Evolutionary conservation across 192 early-diverging fungal genomes (phyloP).

Genomic region (Geranomyces variabilis): DNA sequence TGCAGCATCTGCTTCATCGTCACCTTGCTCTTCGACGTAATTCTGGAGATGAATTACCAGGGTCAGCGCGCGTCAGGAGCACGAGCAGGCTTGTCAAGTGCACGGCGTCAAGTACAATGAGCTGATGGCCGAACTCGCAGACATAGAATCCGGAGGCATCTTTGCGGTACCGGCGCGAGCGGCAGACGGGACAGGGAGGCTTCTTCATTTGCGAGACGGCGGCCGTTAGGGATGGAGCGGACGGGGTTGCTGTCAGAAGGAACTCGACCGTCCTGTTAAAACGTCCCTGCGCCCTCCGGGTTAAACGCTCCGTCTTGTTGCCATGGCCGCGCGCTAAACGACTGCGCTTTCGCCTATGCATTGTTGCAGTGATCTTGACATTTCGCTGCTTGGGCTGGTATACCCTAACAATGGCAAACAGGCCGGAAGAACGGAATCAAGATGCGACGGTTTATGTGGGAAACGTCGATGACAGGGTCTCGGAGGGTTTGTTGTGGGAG

Average conservation of each 20-base stretch:
- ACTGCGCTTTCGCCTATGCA: too few species aligned
- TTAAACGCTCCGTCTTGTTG: too few species aligned
- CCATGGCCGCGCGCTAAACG: too few species aligned
- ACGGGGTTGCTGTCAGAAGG: too few species aligned
- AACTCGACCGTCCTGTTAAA: too few species aligned
- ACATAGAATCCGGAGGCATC: conserved; percentile 33
- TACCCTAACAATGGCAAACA: conserved; percentile 21
- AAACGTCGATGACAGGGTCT: conserved; percentile 92
- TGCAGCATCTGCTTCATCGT: conserved; percentile 25
- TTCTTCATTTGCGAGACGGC: conserved; percentile 21
- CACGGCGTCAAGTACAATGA: conserved; percentile 13
- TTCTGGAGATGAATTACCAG: not conserved
- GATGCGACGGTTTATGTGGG: conserved; percentile 97
- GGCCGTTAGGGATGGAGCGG: too few species aligned
- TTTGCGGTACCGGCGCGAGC: conserved; percentile 23
- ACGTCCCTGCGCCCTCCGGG: too few species aligned
- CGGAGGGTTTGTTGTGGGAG: conserved; percentile 95
- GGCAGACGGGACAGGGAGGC: conserved; percentile 35
- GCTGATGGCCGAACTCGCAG: conserved; percentile 34
- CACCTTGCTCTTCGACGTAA: conserved; percentile 28
- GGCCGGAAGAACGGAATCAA: conserved; percentile 84
- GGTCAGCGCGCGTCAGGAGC: too few species aligned
- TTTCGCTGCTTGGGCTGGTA: too few species aligned
- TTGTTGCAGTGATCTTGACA: too few species aligned
- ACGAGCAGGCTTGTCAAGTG: not conserved